These are phyloP conservation scores for Penicillium sp. DNA, from an alignment of 2,329 filamentous ascomycete genomes.

Conservation along the genomic window DNA sequence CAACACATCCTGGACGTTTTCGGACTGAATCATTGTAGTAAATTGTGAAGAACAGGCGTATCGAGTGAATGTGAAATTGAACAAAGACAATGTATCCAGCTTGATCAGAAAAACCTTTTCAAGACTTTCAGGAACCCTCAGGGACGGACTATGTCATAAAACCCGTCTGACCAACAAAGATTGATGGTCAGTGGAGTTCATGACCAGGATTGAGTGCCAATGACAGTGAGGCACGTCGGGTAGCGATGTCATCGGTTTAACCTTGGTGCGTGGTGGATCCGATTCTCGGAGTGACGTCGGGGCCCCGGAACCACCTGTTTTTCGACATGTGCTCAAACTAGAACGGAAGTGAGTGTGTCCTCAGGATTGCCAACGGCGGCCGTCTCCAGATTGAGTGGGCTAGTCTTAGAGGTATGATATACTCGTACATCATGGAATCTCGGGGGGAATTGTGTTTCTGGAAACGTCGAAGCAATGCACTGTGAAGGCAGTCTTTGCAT, in stretches of 20 bases:
- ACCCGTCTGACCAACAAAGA: slow-evolving; percentile 2
- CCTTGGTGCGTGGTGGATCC: not conserved
- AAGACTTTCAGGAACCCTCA: not conserved
- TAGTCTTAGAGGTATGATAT: not conserved
- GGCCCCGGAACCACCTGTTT: not conserved
- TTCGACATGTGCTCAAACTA: not conserved
- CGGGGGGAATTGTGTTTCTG: too few species aligned
- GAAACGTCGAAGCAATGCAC: too few species aligned
- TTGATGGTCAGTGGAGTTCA: not conserved
- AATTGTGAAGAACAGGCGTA: not conserved
- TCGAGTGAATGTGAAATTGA: not conserved
- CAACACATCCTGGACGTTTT: slow-evolving; percentile 21
- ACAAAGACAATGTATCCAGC: not conserved
- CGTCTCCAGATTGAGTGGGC: not conserved
- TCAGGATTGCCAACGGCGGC: not conserved
- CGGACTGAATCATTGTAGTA: slow-evolving; percentile 18
- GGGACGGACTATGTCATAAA: slow-evolving; percentile 9
- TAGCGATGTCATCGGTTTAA: slow-evolving; percentile 14
- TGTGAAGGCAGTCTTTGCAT: too few species aligned
- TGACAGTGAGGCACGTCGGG: slow-evolving; percentile 7
- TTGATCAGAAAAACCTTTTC: not conserved
- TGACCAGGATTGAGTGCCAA: not conserved
- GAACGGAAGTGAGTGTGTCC: not conserved
- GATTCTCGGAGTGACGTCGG: not conserved
- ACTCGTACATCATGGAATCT: not conserved